These are phyloP conservation scores for Trametes polyzona DNA, from an alignment of 1,284 basidiomycete species.

Conservation along the genomic window DNA sequence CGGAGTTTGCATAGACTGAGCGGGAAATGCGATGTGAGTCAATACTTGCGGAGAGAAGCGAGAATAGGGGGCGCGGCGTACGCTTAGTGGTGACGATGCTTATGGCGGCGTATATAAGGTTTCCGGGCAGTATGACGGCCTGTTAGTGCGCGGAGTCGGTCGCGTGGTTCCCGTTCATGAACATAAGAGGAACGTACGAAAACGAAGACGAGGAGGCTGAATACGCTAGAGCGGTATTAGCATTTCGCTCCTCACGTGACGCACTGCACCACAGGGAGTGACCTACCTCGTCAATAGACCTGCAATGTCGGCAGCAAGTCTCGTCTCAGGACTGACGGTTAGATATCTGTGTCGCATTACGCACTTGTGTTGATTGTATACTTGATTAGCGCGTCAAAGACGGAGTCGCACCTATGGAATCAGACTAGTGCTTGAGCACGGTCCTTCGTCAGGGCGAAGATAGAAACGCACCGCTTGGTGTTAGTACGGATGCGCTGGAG, in stretches of 20 bases:
- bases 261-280: background rate
- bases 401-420: slow-evolving; percentile 8
- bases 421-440: background rate
- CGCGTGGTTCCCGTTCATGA: no score
- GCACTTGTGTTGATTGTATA: slow-evolving; percentile 14
- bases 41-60: no score
- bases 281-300: background rate
- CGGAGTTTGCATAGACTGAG: slow-evolving; percentile 18
- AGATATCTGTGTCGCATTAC: no score
- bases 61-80: background rate
- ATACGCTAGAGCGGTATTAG: no score
- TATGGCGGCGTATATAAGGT: slow-evolving; percentile 8
- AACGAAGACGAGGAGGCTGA: background rate
- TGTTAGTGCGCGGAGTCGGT: background rate
- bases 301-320: no score
- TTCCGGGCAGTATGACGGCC: slow-evolving; percentile 5
- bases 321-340: no score
- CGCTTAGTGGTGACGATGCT: slow-evolving; percentile 16
- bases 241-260: background rate
- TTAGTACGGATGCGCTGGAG: background rate
- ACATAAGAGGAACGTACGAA: background rate
- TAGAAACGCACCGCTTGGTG: background rate
- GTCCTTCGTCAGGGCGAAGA: background rate
- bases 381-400: slow-evolving; percentile 1
- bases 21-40: background rate